These are phyloP conservation scores for Termitomyces sp. DNA, from an alignment of 768 basidiomycete species.

Conservation along the genomic window DNA sequence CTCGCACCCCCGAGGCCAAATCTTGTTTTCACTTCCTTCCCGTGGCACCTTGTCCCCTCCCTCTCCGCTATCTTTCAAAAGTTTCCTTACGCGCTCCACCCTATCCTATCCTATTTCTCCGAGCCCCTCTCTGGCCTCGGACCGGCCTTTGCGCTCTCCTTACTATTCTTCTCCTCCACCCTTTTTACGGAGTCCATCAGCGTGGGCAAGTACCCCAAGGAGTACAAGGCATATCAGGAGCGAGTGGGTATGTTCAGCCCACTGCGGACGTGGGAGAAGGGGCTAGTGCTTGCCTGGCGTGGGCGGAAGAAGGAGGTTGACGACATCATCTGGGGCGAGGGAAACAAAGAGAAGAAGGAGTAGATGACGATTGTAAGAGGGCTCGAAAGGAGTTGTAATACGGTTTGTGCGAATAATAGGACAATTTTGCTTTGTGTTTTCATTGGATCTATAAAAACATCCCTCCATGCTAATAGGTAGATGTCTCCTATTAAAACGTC, in stretches of 20 bases:
- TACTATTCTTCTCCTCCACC: constrained; percentile 76
- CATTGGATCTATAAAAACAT: background rate
- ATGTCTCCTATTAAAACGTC: background rate
- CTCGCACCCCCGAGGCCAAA: constrained; percentile 33
- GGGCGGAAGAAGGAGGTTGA: constrained; percentile 20
- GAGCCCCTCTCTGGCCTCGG: constrained; percentile 26
- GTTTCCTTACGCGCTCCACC: constrained; percentile 14
- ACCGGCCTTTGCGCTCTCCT: constrained; percentile 57
- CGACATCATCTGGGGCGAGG: constrained; percentile 18
- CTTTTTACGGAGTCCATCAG: constrained; percentile 79
- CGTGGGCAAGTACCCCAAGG: constrained; percentile 59
- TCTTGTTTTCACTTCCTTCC: constrained; percentile 10
- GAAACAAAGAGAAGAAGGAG: constrained; percentile 15
- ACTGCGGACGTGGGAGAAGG: constrained; percentile 24
- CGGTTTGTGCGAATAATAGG: background rate
- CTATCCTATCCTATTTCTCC: constrained; percentile 23
- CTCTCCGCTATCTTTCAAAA: constrained; percentile 14
- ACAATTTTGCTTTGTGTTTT: background rate
- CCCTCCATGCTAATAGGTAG: background rate
- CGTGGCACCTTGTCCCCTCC: constrained; percentile 11
- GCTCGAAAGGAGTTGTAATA: background rate
- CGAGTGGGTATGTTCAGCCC: constrained; percentile 80
- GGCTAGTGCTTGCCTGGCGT: constrained; percentile 13
- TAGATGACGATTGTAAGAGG: background rate
- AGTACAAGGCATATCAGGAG: constrained; percentile 65